Evolutionary conservation across 2,329 filamentous ascomycete genomes (phyloP), one percentile per base, ranked within the genome.

Genomic region (Fusarium sp.): DNA sequence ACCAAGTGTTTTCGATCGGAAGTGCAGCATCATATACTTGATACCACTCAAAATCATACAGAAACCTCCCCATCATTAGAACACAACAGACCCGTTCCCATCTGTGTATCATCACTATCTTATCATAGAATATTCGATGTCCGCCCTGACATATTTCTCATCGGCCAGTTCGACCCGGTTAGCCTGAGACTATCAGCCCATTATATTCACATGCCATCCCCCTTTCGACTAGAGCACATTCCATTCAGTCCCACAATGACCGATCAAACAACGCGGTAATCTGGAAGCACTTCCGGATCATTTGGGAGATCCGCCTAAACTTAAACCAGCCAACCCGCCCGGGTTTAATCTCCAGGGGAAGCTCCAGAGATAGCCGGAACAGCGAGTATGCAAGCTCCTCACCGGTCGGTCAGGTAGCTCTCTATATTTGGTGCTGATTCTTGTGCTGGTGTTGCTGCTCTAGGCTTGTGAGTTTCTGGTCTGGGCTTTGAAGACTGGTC

Each of bases 161-260:
- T 37, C 43, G 23, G 48, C 59, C 39, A 15, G 40, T 27, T 51
- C 22, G 23, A 39, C 40, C 33, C 27, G 41, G 41, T 58, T 63
- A 44, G 33, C 33, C 45, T 46, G 19, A 37, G 41, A 50, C 22
- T 27, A 30, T 56, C 44, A 33, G 14, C 60, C 60, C 25, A 25
- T 25, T 25, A 23, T 23, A 23, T 6, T 23, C 7, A 23, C 23
- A 23, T 23, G 7, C 23, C 23, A 23, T 23, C 9, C 25, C 25
- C 7, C 33, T 40, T 63, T 32, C 43, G 44, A 56, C 37, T 44
- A 7, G 44, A 27, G 37, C 27, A 20, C 22, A 43, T 27, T 9
- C 40, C 22, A 15, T 27, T 22, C 20, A 17, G 8, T 15, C 23
- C 32, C 44, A n/a, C n/a, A 43, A 52, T 4, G 6, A 20, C n/a